Evolutionary conservation across 2,329 filamentous ascomycete species (phyloP).

Genomic region (Fusarium lyarnte): DNA sequence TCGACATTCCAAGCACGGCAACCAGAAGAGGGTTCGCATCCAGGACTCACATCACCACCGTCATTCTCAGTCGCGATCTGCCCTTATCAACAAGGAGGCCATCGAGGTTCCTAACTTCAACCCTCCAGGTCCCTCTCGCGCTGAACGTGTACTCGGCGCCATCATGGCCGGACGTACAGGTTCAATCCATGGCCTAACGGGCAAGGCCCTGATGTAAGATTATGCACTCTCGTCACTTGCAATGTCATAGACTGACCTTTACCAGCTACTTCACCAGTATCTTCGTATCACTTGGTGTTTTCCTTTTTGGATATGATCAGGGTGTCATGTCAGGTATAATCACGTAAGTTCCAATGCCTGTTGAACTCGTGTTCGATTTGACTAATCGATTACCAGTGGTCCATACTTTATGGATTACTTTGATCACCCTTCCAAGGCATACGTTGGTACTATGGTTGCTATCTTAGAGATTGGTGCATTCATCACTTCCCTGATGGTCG

Average conservation of each 20-base stretch:
- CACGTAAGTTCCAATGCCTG: constrained; percentile 59
- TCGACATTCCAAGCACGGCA: constrained; percentile 53
- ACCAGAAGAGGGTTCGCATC: constrained; percentile 75
- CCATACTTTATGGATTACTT: constrained; percentile 92
- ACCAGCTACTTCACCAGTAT: constrained; percentile 92
- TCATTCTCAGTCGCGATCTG: constrained; percentile 52
- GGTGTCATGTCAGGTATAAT: constrained; percentile 85
- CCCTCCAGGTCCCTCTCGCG: constrained; percentile 69
- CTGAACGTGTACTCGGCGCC: constrained; percentile 76
- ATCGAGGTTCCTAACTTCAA: constrained; percentile 81
- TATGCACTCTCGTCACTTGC: neutral
- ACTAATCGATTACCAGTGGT: constrained; percentile 66
- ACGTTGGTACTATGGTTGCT: constrained; percentile 97
- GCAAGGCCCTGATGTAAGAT: constrained; percentile 88
- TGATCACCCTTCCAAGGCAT: constrained; percentile 82
- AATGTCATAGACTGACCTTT: constrained; percentile 27
- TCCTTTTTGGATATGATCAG: constrained; percentile 90
- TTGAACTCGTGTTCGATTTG: neutral
- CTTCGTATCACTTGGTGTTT: constrained; percentile 86
- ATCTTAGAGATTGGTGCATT: constrained; percentile 95
- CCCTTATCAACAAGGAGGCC: constrained; percentile 73
- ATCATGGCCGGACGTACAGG: constrained; percentile 86
- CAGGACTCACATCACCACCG: constrained; percentile 56
- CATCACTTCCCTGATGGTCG: constrained; percentile 86
- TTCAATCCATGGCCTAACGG: constrained; percentile 90